These are phyloP conservation scores for Fusarium pseudonygamai DNA, from an alignment of 2,329 filamentous ascomycete genomes.

Conservation along the genomic window DNA sequence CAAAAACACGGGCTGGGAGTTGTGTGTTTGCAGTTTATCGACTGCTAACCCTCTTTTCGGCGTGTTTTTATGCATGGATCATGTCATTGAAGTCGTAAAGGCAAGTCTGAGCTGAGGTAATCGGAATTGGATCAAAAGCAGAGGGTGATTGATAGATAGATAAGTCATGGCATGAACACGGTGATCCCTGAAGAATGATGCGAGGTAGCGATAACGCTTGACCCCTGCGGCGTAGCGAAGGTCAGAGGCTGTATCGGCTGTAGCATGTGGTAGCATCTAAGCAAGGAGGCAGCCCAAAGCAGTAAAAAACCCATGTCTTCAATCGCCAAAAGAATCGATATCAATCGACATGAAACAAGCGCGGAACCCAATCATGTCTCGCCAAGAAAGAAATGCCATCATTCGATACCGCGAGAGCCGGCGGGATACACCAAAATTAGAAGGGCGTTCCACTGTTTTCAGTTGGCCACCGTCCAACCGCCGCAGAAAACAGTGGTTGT, in stretches of 20 bases:
- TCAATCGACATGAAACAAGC: slow-evolving; percentile 12
- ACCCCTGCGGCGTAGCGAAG: slow-evolving; percentile 7
- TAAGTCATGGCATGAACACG: slow-evolving; percentile 17
- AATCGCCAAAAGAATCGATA: background rate
- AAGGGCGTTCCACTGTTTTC: slow-evolving; percentile 16
- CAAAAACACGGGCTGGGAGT: slow-evolving; percentile 34
- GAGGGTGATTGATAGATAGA: slow-evolving; percentile 5
- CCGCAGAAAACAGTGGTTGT: slow-evolving; percentile 29
- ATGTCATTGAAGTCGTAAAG: slow-evolving; percentile 66
- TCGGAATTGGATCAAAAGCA: background rate
- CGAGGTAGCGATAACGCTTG: background rate
- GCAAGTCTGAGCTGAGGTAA: slow-evolving; percentile 69
- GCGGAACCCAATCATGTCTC: slow-evolving; percentile 11
- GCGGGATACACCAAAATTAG: slow-evolving; percentile 24
- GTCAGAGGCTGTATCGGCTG: slow-evolving; percentile 20
- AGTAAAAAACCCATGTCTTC: background rate
- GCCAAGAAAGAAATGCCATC: slow-evolving; percentile 12
- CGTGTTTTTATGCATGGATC: slow-evolving; percentile 33
- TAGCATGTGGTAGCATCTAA: slow-evolving; percentile 26
- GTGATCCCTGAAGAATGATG: slow-evolving; percentile 9
- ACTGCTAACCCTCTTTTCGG: slow-evolving; percentile 54
- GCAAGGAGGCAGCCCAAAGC: slow-evolving; percentile 16
- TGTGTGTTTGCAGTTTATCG: slow-evolving; percentile 58
- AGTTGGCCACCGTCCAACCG: slow-evolving; percentile 30
- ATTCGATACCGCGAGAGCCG: slow-evolving; percentile 7